Percentiles rank a stretch among this genome's conserved stretches.
phyloP scores from a whole-genome alignment of 768 basidiomycete species.

The Cystofilobasidium bisporidii region DNA sequence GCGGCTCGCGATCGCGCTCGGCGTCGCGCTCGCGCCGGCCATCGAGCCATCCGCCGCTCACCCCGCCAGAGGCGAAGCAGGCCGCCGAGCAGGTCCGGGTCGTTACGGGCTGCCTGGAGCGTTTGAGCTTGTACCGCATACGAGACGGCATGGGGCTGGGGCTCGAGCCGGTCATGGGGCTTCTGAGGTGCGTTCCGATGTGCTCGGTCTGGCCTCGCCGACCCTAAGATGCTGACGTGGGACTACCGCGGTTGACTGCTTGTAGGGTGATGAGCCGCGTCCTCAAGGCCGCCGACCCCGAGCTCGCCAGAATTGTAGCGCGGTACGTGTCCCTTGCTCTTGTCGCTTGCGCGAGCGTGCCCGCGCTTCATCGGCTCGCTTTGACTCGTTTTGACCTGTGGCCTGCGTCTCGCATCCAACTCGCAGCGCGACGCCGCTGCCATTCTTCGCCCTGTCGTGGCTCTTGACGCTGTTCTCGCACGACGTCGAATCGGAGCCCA shows the following conservation, averaged over 20 bases:
- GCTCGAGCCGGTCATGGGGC: slow-evolving; percentile 73
- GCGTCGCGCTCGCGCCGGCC: no score
- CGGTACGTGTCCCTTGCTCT: slow-evolving; percentile 43
- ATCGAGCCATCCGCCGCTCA: not conserved
- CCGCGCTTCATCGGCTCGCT: not conserved
- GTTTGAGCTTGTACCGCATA: slow-evolving; percentile 64
- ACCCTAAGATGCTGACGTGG: no score
- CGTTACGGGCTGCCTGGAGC: slow-evolving; percentile 45
- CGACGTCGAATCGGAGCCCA: slow-evolving; percentile 76
- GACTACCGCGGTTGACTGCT: no score
- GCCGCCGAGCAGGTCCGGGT: slow-evolving; percentile 17
- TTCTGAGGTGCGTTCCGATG: slow-evolving; percentile 50
- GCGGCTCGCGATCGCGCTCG: no score
- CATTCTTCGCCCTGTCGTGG: slow-evolving; percentile 82
- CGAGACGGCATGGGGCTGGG: slow-evolving; percentile 81
- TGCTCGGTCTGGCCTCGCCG: no score
- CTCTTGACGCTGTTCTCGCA: slow-evolving; percentile 86
- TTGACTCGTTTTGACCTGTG: not conserved
- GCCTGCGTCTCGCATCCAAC: not conserved
- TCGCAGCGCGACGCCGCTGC: slow-evolving; percentile 62
- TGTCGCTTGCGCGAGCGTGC: not conserved
- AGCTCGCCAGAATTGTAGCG: slow-evolving; percentile 60
- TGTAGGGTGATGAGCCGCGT: slow-evolving; percentile 64
- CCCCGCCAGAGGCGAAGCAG: not conserved
- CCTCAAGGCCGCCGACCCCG: slow-evolving; percentile 59